Percentiles rank a stretch among this genome's conserved stretches.
Evolutionary conservation across 345 rosid genomes (phyloP).

Genomic region (Aquilaria malaccensis): DNA sequence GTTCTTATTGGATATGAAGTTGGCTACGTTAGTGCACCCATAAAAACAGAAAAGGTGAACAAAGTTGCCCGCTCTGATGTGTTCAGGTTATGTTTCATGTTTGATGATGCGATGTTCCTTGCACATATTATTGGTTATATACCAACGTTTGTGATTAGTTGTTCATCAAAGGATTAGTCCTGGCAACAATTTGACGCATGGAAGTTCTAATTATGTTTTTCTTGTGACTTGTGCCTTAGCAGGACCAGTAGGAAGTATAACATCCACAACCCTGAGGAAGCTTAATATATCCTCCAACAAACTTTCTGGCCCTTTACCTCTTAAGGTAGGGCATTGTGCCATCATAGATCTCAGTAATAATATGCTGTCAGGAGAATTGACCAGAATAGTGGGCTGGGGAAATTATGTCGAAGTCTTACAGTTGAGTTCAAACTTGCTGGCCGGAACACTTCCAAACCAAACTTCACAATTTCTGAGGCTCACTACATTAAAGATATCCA

Average conservation of each 20-base stretch:
- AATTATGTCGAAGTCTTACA: slow-evolving; percentile 62
- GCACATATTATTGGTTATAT: too few relatives aligned
- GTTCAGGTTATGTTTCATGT: too few relatives aligned
- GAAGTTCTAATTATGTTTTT: neutral
- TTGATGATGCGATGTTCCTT: too few relatives aligned
- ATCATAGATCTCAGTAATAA: slow-evolving; percentile 72
- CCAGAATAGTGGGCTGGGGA: slow-evolving; percentile 78
- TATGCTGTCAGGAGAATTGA: slow-evolving; percentile 57
- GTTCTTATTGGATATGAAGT: too few relatives aligned
- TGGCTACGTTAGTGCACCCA: too few relatives aligned
- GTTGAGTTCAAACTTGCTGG: slow-evolving; percentile 65
- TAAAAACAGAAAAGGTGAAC: too few relatives aligned
- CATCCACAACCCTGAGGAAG: slow-evolving; percentile 66
- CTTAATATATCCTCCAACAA: slow-evolving; percentile 74
- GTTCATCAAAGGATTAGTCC: too few relatives aligned
- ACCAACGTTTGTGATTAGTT: too few relatives aligned
- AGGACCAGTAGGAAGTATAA: slow-evolving; percentile 71
- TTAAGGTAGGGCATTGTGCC: slow-evolving; percentile 56
- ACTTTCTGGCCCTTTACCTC: slow-evolving; percentile 62
- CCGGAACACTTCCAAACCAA: slow-evolving; percentile 54
- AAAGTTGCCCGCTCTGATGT: too few relatives aligned
- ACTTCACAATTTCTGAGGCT: slow-evolving; percentile 77
- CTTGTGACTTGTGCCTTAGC: slow-evolving; percentile 21
- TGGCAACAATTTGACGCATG: too few relatives aligned
- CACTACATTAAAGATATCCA: slow-evolving; percentile 45